These are phyloP conservation scores for Kazachstania taianensis DNA, from an alignment of 805 yeast genomes.

Conservation along the genomic window DNA sequence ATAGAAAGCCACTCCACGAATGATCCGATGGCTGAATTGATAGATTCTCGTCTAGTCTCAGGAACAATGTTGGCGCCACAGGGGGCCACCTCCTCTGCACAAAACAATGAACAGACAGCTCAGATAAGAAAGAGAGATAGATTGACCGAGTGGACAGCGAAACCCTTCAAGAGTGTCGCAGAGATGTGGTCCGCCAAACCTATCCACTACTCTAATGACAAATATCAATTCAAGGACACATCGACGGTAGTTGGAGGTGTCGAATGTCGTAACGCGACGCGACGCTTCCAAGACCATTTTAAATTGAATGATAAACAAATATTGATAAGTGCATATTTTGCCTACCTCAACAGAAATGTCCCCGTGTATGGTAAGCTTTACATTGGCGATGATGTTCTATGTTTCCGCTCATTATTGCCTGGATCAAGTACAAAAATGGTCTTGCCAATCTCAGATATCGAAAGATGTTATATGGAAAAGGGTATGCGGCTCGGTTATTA, in stretches of 20 bases:
- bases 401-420: conserved; percentile 71
- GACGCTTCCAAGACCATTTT: conserved; percentile 56
- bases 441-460: conserved; percentile 65
- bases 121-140: background rate
- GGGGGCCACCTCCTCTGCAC: background rate
- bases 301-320: conserved; percentile 43
- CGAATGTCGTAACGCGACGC: conserved; percentile 39
- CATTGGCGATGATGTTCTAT: conserved; percentile 56
- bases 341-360: conserved; percentile 56
- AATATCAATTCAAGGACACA: conserved; percentile 29
- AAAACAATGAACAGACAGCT: background rate
- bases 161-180: conserved; percentile 15
- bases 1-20: conserved; percentile 3
- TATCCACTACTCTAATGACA: conserved; percentile 44
- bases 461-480: conserved; percentile 53
- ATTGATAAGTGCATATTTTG: conserved; percentile 59
- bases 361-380: conserved; percentile 82
- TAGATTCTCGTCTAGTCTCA: too few species aligned
- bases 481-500: conserved; percentile 62
- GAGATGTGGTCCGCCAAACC: conserved; percentile 52
- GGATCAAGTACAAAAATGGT: conserved; percentile 75
- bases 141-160: conserved; percentile 9
- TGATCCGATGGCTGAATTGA: background rate
- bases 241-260: conserved; percentile 38
- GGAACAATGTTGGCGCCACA: too few species aligned